A percentile compares a stretch with the other conserved stretches of the same genome.
Conservation (phyloP, 2,329 filamentous ascomycete species). For the Aspergillus fumigatus region DNA sequence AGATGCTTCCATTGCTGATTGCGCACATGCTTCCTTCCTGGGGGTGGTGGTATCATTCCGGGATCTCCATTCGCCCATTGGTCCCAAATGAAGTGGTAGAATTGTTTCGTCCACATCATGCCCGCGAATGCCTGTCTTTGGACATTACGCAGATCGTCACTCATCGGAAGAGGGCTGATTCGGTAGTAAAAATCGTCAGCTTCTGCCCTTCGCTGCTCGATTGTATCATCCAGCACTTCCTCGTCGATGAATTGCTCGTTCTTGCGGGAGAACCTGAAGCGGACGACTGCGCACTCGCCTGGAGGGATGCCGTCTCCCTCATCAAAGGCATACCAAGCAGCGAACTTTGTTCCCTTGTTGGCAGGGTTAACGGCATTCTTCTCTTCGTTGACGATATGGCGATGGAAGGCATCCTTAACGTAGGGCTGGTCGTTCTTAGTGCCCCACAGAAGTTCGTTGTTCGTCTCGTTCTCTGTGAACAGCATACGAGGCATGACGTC, state of each 20-base stretch:
- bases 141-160: constrained; percentile 89
- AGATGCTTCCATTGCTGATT: constrained; percentile 93
- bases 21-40: constrained; percentile 71
- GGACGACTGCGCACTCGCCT: constrained; percentile 90
- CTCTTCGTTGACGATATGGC: constrained; percentile 76
- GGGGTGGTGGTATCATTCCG: constrained; percentile 77
- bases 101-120: constrained; percentile 99
- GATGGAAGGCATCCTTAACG: constrained; percentile 94
- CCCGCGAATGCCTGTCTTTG: constrained; percentile 91
- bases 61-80: constrained; percentile 97
- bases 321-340: constrained; percentile 88
- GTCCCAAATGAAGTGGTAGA: constrained; percentile 95
- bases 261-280: constrained; percentile 78
- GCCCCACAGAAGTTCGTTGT: constrained; percentile 70
- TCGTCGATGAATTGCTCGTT: constrained; percentile 79
- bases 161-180: constrained; percentile 88
- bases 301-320: constrained; percentile 82
- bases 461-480: constrained; percentile 96
- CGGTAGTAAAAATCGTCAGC: constrained; percentile 95
- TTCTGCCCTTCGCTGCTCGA: constrained; percentile 80
- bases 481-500: constrained; percentile 82
- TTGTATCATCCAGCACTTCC: constrained; percentile 84
- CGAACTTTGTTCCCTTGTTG: constrained; percentile 77
- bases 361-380: constrained; percentile 77
- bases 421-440: constrained; percentile 75